Base-by-base conservation (phyloP, 306 rosid species). In the Quercus robur region DNA sequence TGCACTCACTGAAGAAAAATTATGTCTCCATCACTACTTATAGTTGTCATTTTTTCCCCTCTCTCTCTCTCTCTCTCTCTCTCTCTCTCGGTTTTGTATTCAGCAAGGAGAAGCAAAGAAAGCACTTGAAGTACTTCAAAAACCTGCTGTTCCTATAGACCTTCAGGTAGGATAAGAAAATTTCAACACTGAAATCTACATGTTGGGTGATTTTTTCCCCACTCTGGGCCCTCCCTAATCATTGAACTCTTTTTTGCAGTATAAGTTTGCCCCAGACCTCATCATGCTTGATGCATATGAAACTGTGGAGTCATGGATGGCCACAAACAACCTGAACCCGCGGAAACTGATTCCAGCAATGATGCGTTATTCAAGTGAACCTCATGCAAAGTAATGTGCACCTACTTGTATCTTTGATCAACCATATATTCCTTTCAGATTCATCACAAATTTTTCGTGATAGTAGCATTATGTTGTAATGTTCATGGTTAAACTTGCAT, bases 311-410 rank as follows among this genome's bases (percentile, higher is more conserved):
- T 92, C 99, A 51, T 95, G 99, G 99, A 91, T 91, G 97, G 73
- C 92, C 68, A 93, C 97, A 25, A 93, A 84, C 78, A 93, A 93
- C 85, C 88, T 95, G 78, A 93, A 93, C 83, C 98, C 99, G 12
- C 89, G 99, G 90, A 95, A 95, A 86, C 86, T 95, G 77, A 90
- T 95, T 91, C 99, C 99, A 69, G 99, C 99, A 80, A 95, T 95
- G 99, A 95, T 95, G 98, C 97, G 98, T 58, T 95, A 95, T 83
- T 95, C 98, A 62, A 92, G 97, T 78, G 99, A 95, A 89, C 98
- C 98, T 56, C 98, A 93, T 90, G 99, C 99, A 72, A 95, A 91
- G 99, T 93, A 90, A 86, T 76, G 38, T 82, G 62, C 52, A 61
- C 70, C 81, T 67, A 71, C 56, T 21, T 81, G 6, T 71, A 71